Evolutionary conservation across 768 basidiomycete genomes (phyloP).

Genomic region (Russula abietina): DNA sequence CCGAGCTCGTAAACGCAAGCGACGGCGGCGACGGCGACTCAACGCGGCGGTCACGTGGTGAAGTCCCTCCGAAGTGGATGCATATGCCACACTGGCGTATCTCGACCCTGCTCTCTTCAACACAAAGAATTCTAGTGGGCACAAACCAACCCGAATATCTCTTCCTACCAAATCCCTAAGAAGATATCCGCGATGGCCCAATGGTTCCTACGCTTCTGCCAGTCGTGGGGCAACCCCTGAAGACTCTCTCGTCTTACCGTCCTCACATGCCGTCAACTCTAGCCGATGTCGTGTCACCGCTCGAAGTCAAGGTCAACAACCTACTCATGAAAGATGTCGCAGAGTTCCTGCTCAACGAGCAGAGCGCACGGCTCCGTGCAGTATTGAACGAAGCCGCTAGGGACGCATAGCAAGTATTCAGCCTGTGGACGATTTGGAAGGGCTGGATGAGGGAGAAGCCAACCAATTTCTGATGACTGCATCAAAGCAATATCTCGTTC

Average conservation of each 20-base stretch:
- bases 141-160: slow-evolving; percentile 36
- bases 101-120: slow-evolving; percentile 58
- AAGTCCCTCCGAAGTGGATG: slow-evolving; percentile 22
- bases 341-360: slow-evolving; percentile 54
- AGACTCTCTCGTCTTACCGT: slow-evolving; percentile 2
- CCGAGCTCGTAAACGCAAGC: slow-evolving; percentile 34
- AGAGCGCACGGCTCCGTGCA: slow-evolving; percentile 50
- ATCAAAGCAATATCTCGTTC: too few species aligned
- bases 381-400: slow-evolving; percentile 63
- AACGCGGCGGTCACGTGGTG: slow-evolving; percentile 33
- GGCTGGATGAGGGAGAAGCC: slow-evolving; percentile 87
- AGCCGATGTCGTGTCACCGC: slow-evolving; percentile 29
- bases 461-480: slow-evolving; percentile 70
- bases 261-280: slow-evolving; percentile 16
- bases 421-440: slow-evolving; percentile 53
- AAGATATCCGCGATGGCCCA: neutral
- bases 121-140: slow-evolving; percentile 61
- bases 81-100: slow-evolving; percentile 24
- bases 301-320: slow-evolving; percentile 58
- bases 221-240: slow-evolving; percentile 9
- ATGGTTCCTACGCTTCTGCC: neutral
- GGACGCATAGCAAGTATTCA: slow-evolving; percentile 49
- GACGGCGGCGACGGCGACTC: slow-evolving; percentile 35
- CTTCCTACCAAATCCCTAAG: slow-evolving; percentile 36
- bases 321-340: slow-evolving; percentile 66